A percentile compares a stretch with the other conserved stretches of the same genome.
Evolutionary conservation across 371 early-diverging fungal genomes (phyloP).

Genomic region (Homolaphlyctis polyrhiza): DNA sequence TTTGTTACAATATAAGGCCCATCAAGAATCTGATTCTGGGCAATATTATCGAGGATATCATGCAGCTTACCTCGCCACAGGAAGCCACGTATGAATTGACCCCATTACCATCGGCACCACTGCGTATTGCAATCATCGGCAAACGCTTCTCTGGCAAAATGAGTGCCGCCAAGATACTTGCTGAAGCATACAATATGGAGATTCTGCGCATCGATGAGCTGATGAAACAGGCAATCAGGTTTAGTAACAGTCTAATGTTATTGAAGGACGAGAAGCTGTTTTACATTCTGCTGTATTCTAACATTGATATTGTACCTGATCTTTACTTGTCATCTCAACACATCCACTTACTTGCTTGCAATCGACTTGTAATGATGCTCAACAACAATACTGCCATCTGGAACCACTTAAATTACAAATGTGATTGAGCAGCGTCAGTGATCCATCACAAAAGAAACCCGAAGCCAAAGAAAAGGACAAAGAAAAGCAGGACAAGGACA

Average conservation of each 20-base stretch:
- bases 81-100: slow-evolving; percentile 22
- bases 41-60: slow-evolving; percentile 27
- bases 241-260: neutral
- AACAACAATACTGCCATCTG: neutral
- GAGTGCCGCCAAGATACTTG: slow-evolving; percentile 32
- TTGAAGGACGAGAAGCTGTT: too few species aligned
- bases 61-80: slow-evolving; percentile 37
- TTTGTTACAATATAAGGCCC: slow-evolving; percentile 6
- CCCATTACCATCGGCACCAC: slow-evolving; percentile 33
- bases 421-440: neutral
- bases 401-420: neutral
- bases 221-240: slow-evolving; percentile 38
- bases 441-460: slow-evolving; percentile 12
- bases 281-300: neutral
- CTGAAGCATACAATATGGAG: slow-evolving; percentile 24
- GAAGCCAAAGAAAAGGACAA: slow-evolving; percentile 6
- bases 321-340: slow-evolving; percentile 7
- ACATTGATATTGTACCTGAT: slow-evolving; percentile 7
- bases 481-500: neutral
- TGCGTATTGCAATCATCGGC: slow-evolving; percentile 40
- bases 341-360: too few species aligned
- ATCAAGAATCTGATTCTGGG: slow-evolving; percentile 32
- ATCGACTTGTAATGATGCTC: too few species aligned
- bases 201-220: slow-evolving; percentile 34
- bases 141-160: slow-evolving; percentile 44